These are phyloP conservation scores for Boletales sp. DNA, from an alignment of 768 basidiomycete species.

Conservation along the genomic window DNA sequence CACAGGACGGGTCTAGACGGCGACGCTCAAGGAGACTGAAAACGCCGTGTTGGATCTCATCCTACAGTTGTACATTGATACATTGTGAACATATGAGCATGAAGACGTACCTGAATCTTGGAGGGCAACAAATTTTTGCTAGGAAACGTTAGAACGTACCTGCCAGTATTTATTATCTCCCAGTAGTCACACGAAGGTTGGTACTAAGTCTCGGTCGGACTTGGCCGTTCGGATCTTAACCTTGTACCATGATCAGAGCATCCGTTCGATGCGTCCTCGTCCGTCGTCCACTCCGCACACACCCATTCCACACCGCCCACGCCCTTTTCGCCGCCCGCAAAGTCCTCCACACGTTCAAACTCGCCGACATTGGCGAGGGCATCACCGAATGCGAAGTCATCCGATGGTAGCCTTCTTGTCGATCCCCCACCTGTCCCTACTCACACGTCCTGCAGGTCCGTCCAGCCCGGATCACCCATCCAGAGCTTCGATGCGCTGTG, in stretches of 20 bases:
- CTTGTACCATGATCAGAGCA: conserved; percentile 9
- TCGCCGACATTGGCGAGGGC: conserved; percentile 87
- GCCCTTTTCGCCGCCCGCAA: conserved; percentile 32
- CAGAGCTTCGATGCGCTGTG: conserved; percentile 70
- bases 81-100: too few relatives aligned
- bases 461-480: conserved; percentile 49
- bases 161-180: too few relatives aligned
- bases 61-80: too few relatives aligned
- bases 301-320: conserved; percentile 35
- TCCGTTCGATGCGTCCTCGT: conserved; percentile 15
- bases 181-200: too few relatives aligned
- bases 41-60: too few relatives aligned
- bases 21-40: too few relatives aligned
- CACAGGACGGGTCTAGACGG: too few relatives aligned
- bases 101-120: too few relatives aligned
- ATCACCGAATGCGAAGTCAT: conserved; percentile 90
- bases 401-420: conserved; percentile 57
- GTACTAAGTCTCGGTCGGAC: too few relatives aligned
- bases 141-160: too few relatives aligned
- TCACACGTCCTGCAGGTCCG: conserved; percentile 62
- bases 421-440: conserved; percentile 8
- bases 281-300: conserved; percentile 27
- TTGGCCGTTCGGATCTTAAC: too few relatives aligned
- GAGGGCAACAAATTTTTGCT: too few relatives aligned
- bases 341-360: conserved; percentile 60